phyloP scores from a whole-genome alignment of 805 yeast genomes.

The Komagataella pastoris region DNA sequence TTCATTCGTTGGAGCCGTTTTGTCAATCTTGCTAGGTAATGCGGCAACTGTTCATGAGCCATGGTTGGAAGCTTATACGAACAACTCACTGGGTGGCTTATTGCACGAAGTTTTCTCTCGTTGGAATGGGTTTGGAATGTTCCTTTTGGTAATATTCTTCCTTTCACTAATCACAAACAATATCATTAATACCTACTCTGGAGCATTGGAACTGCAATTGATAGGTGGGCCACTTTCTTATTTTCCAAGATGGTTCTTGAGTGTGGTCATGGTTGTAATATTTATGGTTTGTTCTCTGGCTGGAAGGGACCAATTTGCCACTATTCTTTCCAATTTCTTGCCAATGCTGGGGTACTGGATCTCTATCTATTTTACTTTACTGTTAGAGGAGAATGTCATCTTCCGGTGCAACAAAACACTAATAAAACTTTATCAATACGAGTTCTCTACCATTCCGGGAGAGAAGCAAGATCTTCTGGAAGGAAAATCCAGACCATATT shows the following conservation, averaged over 20 bases:
- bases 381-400: conserved; percentile 58
- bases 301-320: conserved; percentile 61
- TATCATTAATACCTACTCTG: conserved; percentile 68
- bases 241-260: conserved; percentile 72
- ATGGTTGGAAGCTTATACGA: conserved; percentile 44
- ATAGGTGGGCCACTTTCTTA: conserved; percentile 35
- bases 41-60: conserved; percentile 43
- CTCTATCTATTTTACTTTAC: conserved; percentile 60
- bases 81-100: conserved; percentile 65
- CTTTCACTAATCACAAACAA: conserved; percentile 73
- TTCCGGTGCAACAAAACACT: conserved; percentile 41
- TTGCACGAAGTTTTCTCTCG: conserved; percentile 47
- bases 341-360: conserved; percentile 94
- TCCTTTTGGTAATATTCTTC: conserved; percentile 54
- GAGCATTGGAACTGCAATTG: conserved; percentile 68
- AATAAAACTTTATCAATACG: conserved; percentile 28
- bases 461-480: not conserved
- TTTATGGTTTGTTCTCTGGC: conserved; percentile 62
- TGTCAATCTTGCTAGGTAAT: conserved; percentile 61
- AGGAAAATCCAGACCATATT: conserved; percentile 20
- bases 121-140: conserved; percentile 73
- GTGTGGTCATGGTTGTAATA: conserved; percentile 44
- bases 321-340: conserved; percentile 65
- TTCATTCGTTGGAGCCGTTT: conserved; percentile 60
- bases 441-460: conserved; percentile 17